Percentiles rank a stretch among this genome's conserved stretches.
phyloP scores from a whole-genome alignment of 257 asterid genomes.

The Gentiana dahurica region DNA sequence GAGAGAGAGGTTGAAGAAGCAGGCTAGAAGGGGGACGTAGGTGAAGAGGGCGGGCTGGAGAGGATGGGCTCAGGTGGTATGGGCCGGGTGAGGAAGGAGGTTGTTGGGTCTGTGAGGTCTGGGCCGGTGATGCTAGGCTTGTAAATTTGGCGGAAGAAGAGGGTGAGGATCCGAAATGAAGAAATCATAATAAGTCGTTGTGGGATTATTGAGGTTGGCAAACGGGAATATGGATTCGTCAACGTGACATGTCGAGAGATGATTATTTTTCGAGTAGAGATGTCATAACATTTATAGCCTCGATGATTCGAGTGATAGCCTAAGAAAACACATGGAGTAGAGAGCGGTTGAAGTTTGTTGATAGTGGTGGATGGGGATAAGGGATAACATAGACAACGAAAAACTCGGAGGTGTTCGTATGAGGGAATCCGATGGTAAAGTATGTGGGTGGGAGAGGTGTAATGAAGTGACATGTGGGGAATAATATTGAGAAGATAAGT shows the following conservation, averaged over 20 bases:
- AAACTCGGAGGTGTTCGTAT: neutral
- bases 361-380: neutral
- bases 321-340: neutral
- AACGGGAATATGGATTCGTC: neutral
- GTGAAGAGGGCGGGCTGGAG: neutral
- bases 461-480: neutral
- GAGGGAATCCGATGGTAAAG: neutral
- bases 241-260: neutral
- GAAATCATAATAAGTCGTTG: too few species aligned
- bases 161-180: too few species aligned
- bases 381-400: slow-evolving; percentile 3
- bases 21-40: too few species aligned
- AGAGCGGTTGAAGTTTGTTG: neutral
- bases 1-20: neutral
- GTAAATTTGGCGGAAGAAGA: too few species aligned
- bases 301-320: neutral
- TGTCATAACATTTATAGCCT: neutral
- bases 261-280: neutral
- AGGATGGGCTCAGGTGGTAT: neutral
- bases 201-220: neutral
- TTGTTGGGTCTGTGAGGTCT: too few species aligned
- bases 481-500: too few species aligned
- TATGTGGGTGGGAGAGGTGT: neutral
- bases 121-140: too few species aligned
- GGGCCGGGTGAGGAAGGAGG: too few species aligned